Conservation (phyloP, 257 asterid genomes). For the Rubia yunnanensis region DNA sequence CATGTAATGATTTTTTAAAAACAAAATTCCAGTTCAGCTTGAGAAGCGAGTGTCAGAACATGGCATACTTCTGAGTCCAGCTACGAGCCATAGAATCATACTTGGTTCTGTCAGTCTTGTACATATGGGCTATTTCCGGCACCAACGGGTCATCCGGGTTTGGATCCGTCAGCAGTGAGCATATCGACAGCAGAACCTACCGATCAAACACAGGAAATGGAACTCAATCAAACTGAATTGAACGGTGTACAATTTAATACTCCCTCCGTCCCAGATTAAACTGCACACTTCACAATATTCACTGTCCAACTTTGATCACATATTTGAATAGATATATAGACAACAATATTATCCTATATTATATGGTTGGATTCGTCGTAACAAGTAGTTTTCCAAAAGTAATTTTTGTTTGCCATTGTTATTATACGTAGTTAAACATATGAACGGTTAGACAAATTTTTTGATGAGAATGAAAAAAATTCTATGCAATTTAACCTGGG, state of each 20-base stretch:
- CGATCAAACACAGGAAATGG: neutral
- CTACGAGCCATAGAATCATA: conserved; percentile 71
- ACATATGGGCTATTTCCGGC: conserved; percentile 81
- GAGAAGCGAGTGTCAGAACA: conserved; percentile 31
- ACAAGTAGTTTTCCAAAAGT: no score
- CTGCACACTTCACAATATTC: no score
- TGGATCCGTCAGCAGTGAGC: conserved; percentile 79
- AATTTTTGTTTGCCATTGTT: no score
- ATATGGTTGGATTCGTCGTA: no score
- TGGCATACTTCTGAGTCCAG: conserved; percentile 89
- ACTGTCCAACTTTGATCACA: no score
- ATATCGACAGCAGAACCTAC: conserved; percentile 78
- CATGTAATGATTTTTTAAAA: neutral
- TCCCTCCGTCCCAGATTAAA: no score
- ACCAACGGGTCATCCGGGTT: conserved; percentile 88
- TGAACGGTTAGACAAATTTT: no score
- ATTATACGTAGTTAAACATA: no score
- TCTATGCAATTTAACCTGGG: no score
- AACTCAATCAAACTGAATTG: neutral
- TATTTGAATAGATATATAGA: no score
- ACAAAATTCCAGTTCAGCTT: neutral
- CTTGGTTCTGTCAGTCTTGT: conserved; percentile 55
- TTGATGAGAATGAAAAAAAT: no score
- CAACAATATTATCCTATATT: no score
- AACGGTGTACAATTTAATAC: neutral